Evolutionary conservation across 116 monocot genomes (phyloP), one percentile per base, ranked within the genome.

Genomic region (Dioscorea cayenensis): DNA sequence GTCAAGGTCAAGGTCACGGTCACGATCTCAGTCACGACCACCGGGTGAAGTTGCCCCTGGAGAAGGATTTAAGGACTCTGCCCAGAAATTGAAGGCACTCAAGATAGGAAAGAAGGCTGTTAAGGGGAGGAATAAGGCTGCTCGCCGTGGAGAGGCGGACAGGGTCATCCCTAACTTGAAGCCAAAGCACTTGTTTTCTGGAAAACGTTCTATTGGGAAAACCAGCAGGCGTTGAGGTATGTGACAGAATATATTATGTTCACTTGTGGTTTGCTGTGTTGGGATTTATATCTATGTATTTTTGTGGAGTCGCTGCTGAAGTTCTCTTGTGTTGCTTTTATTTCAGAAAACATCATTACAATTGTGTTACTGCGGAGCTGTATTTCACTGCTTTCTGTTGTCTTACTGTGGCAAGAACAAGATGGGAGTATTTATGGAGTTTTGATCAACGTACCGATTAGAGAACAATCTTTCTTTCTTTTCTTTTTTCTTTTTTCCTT

Each of bases 131-230:
- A 90, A 86, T 49, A 84, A 84, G 81, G 79, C 77, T 28, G 86
- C 84, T 73, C 79, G 81, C 27, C 71, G 79, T 49, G 86, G 86
- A 79, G 90, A 86, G 71, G 84, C 84, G 6, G 86, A 86, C 60
- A 79, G 86, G 71, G 86, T 84, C 18, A 84, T 90, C 67, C 86
- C 86, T 28, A 84, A 76, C 77, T 69, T 90, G 76, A 90, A 84
- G 60, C 90, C 86, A 5, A 90, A 90, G 78, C 90, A 90, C 74
- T 66, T 86, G 29, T 90, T 77, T 69, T 86, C 86, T 60, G 90
- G 86, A 36, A 90, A 90, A 49, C 79, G 86, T 6, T 81, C 79
- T 3, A 84, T 70, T 64, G 86, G 86, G 28, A 90, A 90, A 72
- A 86, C 86, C 8, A 67, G 66, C 23, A 79, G 90, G 66, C 79